A percentile compares a stretch with the other conserved stretches of the same genome.
phyloP scores from a whole-genome alignment of 768 basidiomycete species.

The Tylopilus subfusipes region DNA sequence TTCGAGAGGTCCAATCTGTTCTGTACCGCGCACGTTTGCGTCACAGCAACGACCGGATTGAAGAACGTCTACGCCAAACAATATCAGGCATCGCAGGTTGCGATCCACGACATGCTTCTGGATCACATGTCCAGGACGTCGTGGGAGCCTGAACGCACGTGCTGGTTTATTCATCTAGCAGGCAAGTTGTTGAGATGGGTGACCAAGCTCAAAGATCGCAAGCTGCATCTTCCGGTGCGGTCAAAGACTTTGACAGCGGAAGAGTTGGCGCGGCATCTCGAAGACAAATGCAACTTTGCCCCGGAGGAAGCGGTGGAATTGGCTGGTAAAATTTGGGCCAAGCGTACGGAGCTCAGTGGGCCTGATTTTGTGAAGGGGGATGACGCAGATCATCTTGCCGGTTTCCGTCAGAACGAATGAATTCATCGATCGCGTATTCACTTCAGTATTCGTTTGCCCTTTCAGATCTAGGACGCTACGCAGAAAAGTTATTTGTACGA shows the following conservation, averaged over 20 bases:
- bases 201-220: slow-evolving; percentile 4
- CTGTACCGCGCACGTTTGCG: slow-evolving; percentile 36
- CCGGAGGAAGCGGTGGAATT: slow-evolving; percentile 13
- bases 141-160: slow-evolving; percentile 18
- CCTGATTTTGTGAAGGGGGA: slow-evolving; percentile 8
- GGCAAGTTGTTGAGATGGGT: slow-evolving; percentile 21
- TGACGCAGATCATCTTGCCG: neutral
- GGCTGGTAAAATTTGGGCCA: slow-evolving; percentile 19
- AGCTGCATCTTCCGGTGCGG: neutral
- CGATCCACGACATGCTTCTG: slow-evolving; percentile 21
- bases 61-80: slow-evolving; percentile 20
- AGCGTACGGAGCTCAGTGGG: slow-evolving; percentile 2
- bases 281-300: slow-evolving; percentile 12
- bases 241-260: slow-evolving; percentile 7
- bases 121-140: slow-evolving; percentile 15
- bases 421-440: too few relatives aligned
- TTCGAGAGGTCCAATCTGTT: slow-evolving; percentile 23
- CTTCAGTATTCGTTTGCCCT: neutral
- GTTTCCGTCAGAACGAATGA: neutral
- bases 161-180: slow-evolving; percentile 24
- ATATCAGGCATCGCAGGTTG: slow-evolving; percentile 32
- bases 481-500: too few relatives aligned
- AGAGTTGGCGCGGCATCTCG: slow-evolving; percentile 16
- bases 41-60: slow-evolving; percentile 33
- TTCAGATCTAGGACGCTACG: neutral